A percentile compares a stretch with the other conserved stretches of the same genome.
Evolutionary conservation across 2,329 filamentous ascomycete species (phyloP).

Genomic region (Sclerotinia subarctica): DNA sequence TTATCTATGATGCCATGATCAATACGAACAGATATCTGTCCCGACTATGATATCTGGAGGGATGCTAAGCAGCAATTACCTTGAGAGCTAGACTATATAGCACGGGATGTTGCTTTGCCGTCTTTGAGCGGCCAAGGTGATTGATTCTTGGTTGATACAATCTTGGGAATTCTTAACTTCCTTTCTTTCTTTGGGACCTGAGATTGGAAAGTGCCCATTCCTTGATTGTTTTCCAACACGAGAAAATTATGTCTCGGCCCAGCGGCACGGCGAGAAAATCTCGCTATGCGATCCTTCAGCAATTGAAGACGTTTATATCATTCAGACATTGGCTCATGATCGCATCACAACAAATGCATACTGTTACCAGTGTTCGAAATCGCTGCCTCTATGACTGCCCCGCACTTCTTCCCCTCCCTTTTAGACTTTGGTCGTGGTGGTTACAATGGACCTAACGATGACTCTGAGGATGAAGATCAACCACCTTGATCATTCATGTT

Average conservation of each 20-base stretch:
- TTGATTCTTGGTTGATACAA: not conserved
- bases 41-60: not conserved
- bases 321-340: not conserved
- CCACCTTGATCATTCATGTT: not conserved
- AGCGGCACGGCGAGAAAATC: not conserved
- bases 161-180: not conserved
- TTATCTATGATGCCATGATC: not conserved
- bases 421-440: not conserved
- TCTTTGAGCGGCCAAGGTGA: not conserved
- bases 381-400: not conserved
- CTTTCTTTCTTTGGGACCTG: not conserved
- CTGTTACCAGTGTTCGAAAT: not conserved
- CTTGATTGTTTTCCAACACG: not conserved
- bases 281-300: not conserved
- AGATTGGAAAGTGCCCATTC: not conserved
- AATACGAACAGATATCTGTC: not conserved
- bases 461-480: not conserved
- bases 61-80: not conserved
- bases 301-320: not conserved
- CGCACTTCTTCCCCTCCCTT: not conserved
- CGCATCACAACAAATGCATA: not conserved
- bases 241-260: not conserved
- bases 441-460: conserved; percentile 2
- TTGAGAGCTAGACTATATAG: not conserved
- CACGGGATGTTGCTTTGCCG: not conserved